Conservation (phyloP, 2,329 filamentous ascomycete genomes). For the Karstenula rhodostoma region DNA sequence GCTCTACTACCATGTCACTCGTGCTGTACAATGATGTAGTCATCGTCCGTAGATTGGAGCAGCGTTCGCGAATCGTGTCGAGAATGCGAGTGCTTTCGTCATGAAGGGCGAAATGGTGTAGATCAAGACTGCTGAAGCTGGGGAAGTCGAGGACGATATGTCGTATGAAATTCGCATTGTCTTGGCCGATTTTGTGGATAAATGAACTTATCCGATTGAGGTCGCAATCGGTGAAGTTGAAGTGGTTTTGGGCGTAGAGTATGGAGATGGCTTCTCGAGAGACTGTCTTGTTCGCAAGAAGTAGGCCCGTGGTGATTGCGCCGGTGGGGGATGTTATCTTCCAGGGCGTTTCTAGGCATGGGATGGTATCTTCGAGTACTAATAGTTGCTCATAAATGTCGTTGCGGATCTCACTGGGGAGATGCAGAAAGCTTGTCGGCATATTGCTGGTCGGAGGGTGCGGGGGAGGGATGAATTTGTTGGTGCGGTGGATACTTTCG, state of each 20-base stretch:
- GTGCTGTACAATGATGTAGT: too few species aligned
- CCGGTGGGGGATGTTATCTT: too few species aligned
- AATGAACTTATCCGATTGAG: not conserved
- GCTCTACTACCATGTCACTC: too few species aligned
- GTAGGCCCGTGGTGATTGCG: not conserved
- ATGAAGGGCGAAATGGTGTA: too few species aligned
- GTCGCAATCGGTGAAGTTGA: not conserved
- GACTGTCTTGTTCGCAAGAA: slow-evolving; percentile 11
- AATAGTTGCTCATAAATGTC: slow-evolving; percentile 13
- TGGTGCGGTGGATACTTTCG: too few species aligned
- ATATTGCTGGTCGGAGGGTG: not conserved
- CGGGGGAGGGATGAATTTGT: too few species aligned
- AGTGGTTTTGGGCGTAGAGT: slow-evolving; percentile 17
- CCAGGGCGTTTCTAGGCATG: not conserved
- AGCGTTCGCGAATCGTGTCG: too few species aligned
- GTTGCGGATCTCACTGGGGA: slow-evolving; percentile 14
- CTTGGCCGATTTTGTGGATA: not conserved
- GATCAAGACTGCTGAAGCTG: too few species aligned
- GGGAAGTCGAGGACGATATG: not conserved
- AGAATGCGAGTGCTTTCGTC: too few species aligned
- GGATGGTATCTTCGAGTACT: not conserved
- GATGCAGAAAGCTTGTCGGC: slow-evolving; percentile 5
- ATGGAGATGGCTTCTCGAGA: slow-evolving; percentile 14
- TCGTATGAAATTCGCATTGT: not conserved
- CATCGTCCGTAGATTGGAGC: too few species aligned